These are phyloP conservation scores for Phialophora expanda DNA, from an alignment of 2,329 filamentous ascomycete genomes.

Conservation along the genomic window DNA sequence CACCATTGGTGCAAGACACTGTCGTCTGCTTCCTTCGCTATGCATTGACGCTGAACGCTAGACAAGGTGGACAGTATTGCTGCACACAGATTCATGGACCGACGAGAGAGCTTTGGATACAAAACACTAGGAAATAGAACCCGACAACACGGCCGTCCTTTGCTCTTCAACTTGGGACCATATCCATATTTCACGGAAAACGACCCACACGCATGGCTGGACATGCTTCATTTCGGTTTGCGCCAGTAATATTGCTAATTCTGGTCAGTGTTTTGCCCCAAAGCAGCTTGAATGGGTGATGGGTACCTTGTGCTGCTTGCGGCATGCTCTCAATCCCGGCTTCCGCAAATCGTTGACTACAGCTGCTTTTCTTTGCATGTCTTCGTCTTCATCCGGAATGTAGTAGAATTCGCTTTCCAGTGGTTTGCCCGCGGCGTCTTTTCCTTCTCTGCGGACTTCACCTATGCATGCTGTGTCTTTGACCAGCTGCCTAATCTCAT, in stretches of 20 bases:
- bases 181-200: background rate
- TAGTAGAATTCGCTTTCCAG: conserved; percentile 99
- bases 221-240: conserved; percentile 58
- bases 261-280: conserved; percentile 19
- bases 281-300: background rate
- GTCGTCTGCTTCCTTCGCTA: conserved; percentile 19
- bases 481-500: conserved; percentile 72
- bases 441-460: conserved; percentile 86
- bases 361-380: conserved; percentile 76
- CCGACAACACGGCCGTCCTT: background rate
- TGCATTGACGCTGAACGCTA: conserved; percentile 25
- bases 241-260: conserved; percentile 75
- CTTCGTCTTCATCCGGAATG: conserved; percentile 81
- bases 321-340: conserved; percentile 83
- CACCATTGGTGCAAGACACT: conserved; percentile 8
- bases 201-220: background rate
- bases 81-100: conserved; percentile 12
- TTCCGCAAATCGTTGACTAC: conserved; percentile 87
- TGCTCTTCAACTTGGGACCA: background rate
- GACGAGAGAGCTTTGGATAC: conserved; percentile 6
- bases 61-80: conserved; percentile 17
- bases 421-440: conserved; percentile 91
- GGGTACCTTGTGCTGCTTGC: conserved; percentile 94
- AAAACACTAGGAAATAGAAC: conserved; percentile 10
- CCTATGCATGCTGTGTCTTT: conserved; percentile 80